These are phyloP conservation scores for Lachnellula occidentalis DNA, from an alignment of 2,329 filamentous ascomycete species.

Conservation along the genomic window DNA sequence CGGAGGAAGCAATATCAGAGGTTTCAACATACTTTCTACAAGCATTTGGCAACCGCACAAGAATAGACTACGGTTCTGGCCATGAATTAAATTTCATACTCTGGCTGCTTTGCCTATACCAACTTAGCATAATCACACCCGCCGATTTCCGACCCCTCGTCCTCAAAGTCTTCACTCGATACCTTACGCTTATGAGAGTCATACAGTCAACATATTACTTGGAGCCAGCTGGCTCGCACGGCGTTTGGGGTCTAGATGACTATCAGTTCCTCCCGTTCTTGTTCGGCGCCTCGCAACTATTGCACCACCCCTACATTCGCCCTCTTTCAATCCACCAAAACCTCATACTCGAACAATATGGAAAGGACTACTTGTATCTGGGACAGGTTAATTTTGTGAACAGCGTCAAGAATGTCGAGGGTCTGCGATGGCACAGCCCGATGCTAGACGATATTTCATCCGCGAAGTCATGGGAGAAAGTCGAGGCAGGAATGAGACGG, in stretches of 20 bases:
- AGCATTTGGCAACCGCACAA: conserved; percentile 76
- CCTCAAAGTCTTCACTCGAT: conserved; percentile 73
- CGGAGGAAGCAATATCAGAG: conserved; percentile 57
- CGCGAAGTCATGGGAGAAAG: conserved; percentile 83
- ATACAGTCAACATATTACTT: conserved; percentile 93
- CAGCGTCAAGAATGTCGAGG: conserved; percentile 91
- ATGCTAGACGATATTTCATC: conserved; percentile 98
- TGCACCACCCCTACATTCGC: conserved; percentile 76
- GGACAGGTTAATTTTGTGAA: conserved; percentile 93
- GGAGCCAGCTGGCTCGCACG: conserved; percentile 92
- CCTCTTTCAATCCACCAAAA: conserved; percentile 81
- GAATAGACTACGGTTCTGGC: conserved; percentile 95
- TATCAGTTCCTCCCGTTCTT: conserved; percentile 96
- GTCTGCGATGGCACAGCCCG: conserved; percentile 90
- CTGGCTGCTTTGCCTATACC: conserved; percentile 92
- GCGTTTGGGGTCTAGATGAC: conserved; percentile 96
- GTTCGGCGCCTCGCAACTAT: conserved; percentile 84
- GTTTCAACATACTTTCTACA: conserved; percentile 74
- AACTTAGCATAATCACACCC: conserved; percentile 59
- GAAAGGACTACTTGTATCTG: conserved; percentile 79
- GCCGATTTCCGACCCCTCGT: conserved; percentile 69
- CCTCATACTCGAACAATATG: conserved; percentile 80
- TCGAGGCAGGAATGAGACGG: conserved; percentile 89
- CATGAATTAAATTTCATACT: conserved; percentile 97
- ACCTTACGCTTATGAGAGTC: conserved; percentile 79